Evolutionary conservation across 1,284 basidiomycete genomes (phyloP), one percentile per base, ranked within the genome.

Genomic region (Vanrija humicola): DNA sequence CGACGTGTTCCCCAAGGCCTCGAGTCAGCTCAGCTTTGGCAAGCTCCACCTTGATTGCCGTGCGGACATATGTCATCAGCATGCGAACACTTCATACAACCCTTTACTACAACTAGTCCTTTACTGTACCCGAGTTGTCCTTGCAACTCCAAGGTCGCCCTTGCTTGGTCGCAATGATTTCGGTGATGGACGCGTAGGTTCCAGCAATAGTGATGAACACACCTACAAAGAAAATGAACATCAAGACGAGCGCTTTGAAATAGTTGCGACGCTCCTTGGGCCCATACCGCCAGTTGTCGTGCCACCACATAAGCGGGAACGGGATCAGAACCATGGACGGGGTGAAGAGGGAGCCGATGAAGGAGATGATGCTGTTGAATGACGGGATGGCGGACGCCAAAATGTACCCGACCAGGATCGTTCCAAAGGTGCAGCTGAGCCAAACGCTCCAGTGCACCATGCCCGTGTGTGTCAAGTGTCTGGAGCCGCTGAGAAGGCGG

Each of bases 391-490:
- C 56, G 5, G 43, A 48, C 5, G 45, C 64, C 26, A 68, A 59
- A 34, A 71, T 56, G 62, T 66, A 70, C n/a, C 67, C 58, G 38
- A 66, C 44, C 19, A 60, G 28, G 14, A 54, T 51, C 25, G 46
- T 56, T 12, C 47, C 61, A 4, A 59, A 39, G 0, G 57, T 57
- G 53, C 63, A 64, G 0, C 56, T 54, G 38, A 69, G 52, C 73
- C 73, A 75, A 9, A 64, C 64, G 34, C 59, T 29, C 66, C 66
- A 71, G 62, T 74, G 70, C 12, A 52, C 62, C 18, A 26, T 46
- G 0, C 64, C 68, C 52, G 67, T 68, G 21, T 44, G 34, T 21
- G 67, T 58, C 14, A 75, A 59, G 56, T 75, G 68, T 9, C 57
- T 48, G 6, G 65, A 63, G 40, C 65, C 64, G n/a, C 63, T 56